These are phyloP conservation scores for Saccharomycopsis fibuligera DNA, from an alignment of 805 yeast species.

Conservation along the genomic window DNA sequence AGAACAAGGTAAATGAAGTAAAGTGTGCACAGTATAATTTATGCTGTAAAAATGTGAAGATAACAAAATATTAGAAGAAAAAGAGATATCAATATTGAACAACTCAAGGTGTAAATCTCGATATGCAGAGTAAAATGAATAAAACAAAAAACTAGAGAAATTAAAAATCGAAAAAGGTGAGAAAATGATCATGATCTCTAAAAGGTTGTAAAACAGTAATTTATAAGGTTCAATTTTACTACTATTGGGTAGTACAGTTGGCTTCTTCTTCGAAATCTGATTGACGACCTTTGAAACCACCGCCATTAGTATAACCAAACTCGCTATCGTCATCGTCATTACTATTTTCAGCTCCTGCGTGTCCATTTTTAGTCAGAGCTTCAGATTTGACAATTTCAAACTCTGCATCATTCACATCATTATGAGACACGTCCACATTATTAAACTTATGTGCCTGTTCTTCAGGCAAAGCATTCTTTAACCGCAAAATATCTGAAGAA, in stretches of 20 bases:
- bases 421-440: conserved; percentile 25
- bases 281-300: conserved; percentile 20
- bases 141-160: too few relatives aligned
- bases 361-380: background rate
- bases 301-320: conserved; percentile 23
- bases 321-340: conserved; percentile 16
- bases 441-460: background rate
- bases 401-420: conserved; percentile 27
- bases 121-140: too few relatives aligned
- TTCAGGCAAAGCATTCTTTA: conserved; percentile 50
- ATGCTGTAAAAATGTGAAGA: too few relatives aligned
- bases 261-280: conserved; percentile 8
- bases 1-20: too few relatives aligned
- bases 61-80: too few relatives aligned
- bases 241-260: conserved; percentile 16
- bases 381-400: conserved; percentile 24
- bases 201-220: too few relatives aligned
- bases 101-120: too few relatives aligned
- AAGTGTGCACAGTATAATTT: too few relatives aligned
- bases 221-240: too few relatives aligned
- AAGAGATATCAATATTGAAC: too few relatives aligned
- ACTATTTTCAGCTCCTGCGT: conserved; percentile 23
- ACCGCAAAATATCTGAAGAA: conserved; percentile 50
- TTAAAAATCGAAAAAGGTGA: too few relatives aligned
- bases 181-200: too few relatives aligned